Evolutionary conservation across 164 flowering plant species (phyloP), one percentile per base, ranked within the genome.

Genomic region (Nymphaea colorata): DNA sequence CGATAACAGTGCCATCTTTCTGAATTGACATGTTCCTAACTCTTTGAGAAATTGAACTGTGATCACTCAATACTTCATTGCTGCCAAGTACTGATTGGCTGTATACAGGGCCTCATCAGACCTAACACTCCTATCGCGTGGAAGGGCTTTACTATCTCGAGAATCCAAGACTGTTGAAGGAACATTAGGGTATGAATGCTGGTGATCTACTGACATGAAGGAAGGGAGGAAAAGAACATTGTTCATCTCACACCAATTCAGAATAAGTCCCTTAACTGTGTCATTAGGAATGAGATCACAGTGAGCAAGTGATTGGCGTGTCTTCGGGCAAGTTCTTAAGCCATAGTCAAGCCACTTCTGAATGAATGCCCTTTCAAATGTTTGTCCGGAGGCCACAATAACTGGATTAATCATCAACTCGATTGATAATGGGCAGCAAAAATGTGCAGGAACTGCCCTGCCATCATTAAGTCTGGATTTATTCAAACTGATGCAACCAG

Each of bases 371-470:
- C 88, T 82, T 71, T 94, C 97, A 69, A 83, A 94, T 15, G 98
- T 94, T 79, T 87, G 97, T 44, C 98, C 98, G 10, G 98, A 88
- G 55, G 93, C 89, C 67, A 89, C 81, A 71, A 91, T 94, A 10
- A 94, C 93, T 16, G 98, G 98, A 75, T 94, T 93, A 65, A 71
- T 63, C 97, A 94, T 94, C 73, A 94, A 84, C 67, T 84, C 87
- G 71, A 85, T 69, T 7, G 98, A 91, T 68, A 94, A 73, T 4
- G 96, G 96, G 66, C 98, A 94, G 51, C 83, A 76, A 75, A 91
- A 94, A 66, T 84, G 83, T 42, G 87, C 68, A 70, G 97, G 97
- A 66, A 88, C 72, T 3, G 77, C 59, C 41, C 85, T 72, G 16
- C 90, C 87, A 70, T 75, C 79, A 65, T 73, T 70, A 43, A 75